Base-by-base conservation (phyloP, 257 asterid genomes). In the Ophiorrhiza pumila region DNA sequence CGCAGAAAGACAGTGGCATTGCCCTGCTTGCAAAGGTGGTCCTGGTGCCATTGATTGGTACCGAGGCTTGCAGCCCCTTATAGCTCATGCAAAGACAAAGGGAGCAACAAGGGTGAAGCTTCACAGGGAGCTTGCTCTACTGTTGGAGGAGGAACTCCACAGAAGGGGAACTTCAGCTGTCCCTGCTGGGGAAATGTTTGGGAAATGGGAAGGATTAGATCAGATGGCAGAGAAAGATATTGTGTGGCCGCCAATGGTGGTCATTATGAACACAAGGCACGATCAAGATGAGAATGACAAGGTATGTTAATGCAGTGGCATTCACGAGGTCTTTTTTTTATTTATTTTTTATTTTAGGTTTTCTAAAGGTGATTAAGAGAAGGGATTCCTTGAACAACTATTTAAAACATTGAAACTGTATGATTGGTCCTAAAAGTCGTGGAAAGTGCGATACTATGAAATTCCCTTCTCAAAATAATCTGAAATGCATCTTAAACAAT, bases 11-110 rank as follows among this genome's bases (percentile, higher is more conserved):
- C 82, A 73, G 55, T 83, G 83, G 83, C 87, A 83, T 58, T 80
- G 87, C 64, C 85, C 87, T 7, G 85, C 83, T 20, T 83, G 87
- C 74, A 59, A 84, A 52, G 83, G 84, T 56, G 86, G 88, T 64
- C 86, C 84, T 41, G 86, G 88, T 20, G 84, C 81, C 39, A 84
- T 84, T 42, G 76, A 79, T 37, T 84, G 88, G 86, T 81, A 71
- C 42, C 34, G 71, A 47, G 88, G 88, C 42, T 45, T 79, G 79
- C 84, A 69, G 69, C 80, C 88, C n/a, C 84, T 84, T 34, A 34
- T 79, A 4, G 41, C 79, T 27, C 86, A 81, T 72, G 86, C 86
- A 8, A 84, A 77, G 65, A 84, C 84, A 6, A 84, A 84, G 78
- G 80, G 84, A 22, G 47, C 82, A 27, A 64, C 17, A 31, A 72